Percentiles rank a stretch among this genome's conserved stretches.
Evolutionary conservation across 208 protist genomes (phyloP).

Genomic region (Trypanosoma theileri): DNA sequence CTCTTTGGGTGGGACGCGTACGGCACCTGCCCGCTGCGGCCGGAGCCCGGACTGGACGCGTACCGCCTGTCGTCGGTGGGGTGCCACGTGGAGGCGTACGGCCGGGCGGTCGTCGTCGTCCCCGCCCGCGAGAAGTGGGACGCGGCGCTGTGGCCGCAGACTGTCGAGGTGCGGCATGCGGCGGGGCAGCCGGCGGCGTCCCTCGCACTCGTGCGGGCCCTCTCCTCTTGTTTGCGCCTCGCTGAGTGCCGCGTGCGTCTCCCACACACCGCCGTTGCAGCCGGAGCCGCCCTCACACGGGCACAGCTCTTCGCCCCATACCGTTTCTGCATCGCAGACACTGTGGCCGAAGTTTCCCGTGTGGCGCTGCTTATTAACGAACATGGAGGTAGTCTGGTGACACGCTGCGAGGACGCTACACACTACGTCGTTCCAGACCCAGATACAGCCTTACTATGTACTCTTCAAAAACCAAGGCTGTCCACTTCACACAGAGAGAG

Average conservation of each 20-base stretch:
- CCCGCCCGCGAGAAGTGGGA: constrained; percentile 40
- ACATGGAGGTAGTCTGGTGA: constrained; percentile 56
- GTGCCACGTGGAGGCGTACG: constrained; percentile 36
- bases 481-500: neutral
- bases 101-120: constrained; percentile 48
- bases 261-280: constrained; percentile 52
- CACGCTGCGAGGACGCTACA: constrained; percentile 45
- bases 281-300: constrained; percentile 43
- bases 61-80: constrained; percentile 41
- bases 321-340: constrained; percentile 47
- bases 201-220: constrained; percentile 66
- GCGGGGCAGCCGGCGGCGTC: constrained; percentile 22
- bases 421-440: constrained; percentile 38
- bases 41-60: constrained; percentile 31
- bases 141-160: constrained; percentile 36
- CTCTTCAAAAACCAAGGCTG: constrained; percentile 2
- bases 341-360: constrained; percentile 9
- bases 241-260: constrained; percentile 71
- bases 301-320: constrained; percentile 54
- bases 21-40: constrained; percentile 39
- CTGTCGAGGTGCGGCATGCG: constrained; percentile 50
- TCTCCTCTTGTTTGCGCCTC: constrained; percentile 57
- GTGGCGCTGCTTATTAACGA: constrained; percentile 42
- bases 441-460: neutral
- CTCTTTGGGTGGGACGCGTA: constrained; percentile 52